A percentile compares a stretch with the other conserved stretches of the same genome.
Conservation (phyloP, 306 rosid genomes). For the Crotalaria pallida region DNA sequence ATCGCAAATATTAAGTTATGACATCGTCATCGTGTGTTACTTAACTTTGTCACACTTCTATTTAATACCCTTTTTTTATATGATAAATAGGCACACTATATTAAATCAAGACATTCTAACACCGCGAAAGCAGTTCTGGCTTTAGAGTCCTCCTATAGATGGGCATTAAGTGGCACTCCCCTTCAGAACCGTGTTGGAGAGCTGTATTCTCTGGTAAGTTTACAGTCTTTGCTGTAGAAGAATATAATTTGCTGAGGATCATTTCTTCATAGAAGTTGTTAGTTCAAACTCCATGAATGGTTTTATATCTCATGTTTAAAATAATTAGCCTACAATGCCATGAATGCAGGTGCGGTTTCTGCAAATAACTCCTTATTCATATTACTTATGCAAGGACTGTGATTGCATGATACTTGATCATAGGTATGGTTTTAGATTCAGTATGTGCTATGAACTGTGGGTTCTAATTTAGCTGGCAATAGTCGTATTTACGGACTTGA, state of each 20-base stretch:
- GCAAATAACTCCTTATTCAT: slow-evolving; percentile 55
- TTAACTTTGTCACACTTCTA: background rate
- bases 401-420: slow-evolving; percentile 61
- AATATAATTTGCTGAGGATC: slow-evolving; percentile 10
- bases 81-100: slow-evolving; percentile 50
- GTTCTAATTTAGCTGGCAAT: background rate
- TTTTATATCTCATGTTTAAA: background rate
- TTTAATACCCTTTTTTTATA: background rate
- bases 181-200: slow-evolving; percentile 61
- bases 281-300: background rate
- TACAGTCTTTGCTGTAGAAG: background rate
- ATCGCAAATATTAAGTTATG: background rate
- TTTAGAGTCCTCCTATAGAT: slow-evolving; percentile 49
- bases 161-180: slow-evolving; percentile 78
- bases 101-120: slow-evolving; percentile 45
- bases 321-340: background rate
- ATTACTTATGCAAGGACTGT: slow-evolving; percentile 67
- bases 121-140: slow-evolving; percentile 61
- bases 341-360: slow-evolving; percentile 53
- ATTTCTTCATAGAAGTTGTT: background rate
- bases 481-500: background rate
- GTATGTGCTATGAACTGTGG: background rate
- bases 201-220: slow-evolving; percentile 57
- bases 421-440: slow-evolving; percentile 35
- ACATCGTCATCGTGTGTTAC: background rate